Evolutionary conservation across 2,329 filamentous ascomycete species (phyloP).

Genomic region (Exophiala aquamarina): DNA sequence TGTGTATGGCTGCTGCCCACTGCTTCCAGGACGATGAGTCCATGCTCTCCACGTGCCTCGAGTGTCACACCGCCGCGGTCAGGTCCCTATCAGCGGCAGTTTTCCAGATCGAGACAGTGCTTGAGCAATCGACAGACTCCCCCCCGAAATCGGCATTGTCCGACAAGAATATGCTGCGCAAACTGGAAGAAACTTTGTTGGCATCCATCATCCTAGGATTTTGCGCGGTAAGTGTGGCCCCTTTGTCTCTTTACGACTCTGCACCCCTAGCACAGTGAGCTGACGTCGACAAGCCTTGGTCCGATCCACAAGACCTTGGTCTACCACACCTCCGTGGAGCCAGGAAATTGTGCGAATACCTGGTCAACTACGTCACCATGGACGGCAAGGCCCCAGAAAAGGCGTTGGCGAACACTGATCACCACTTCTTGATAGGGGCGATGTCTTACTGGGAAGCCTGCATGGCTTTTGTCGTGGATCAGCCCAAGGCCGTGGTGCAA

Average conservation of each 20-base stretch:
- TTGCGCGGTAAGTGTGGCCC: conserved; percentile 14
- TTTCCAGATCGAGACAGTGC: conserved; percentile 16
- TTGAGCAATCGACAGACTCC: conserved; percentile 8
- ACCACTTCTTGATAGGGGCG: conserved; percentile 15
- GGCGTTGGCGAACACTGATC: conserved; percentile 13
- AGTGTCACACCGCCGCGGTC: conserved; percentile 14
- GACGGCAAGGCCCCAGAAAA: conserved; percentile 14
- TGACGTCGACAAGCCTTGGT: conserved; percentile 15
- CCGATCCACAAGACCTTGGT: conserved; percentile 16
- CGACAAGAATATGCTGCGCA: conserved; percentile 13
- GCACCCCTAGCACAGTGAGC: neutral
- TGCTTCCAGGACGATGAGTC: conserved; percentile 17
- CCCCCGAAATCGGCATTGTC: conserved; percentile 11
- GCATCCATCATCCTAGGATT: conserved; percentile 17
- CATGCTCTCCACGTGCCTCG: conserved; percentile 14
- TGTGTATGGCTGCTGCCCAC: conserved; percentile 16
- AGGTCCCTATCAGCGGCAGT: conserved; percentile 15
- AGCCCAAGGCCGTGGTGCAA: conserved; percentile 14
- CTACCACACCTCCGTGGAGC: conserved; percentile 17
- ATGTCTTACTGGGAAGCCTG: conserved; percentile 18
- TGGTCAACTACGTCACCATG: conserved; percentile 13
- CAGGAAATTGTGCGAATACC: conserved; percentile 16
- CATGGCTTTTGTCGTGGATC: conserved; percentile 19
- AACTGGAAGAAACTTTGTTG: conserved; percentile 15
- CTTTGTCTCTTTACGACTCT: neutral